These are phyloP conservation scores for Rhodotorula sp. DNA, from an alignment of 1,284 basidiomycete genomes.

Conservation along the genomic window DNA sequence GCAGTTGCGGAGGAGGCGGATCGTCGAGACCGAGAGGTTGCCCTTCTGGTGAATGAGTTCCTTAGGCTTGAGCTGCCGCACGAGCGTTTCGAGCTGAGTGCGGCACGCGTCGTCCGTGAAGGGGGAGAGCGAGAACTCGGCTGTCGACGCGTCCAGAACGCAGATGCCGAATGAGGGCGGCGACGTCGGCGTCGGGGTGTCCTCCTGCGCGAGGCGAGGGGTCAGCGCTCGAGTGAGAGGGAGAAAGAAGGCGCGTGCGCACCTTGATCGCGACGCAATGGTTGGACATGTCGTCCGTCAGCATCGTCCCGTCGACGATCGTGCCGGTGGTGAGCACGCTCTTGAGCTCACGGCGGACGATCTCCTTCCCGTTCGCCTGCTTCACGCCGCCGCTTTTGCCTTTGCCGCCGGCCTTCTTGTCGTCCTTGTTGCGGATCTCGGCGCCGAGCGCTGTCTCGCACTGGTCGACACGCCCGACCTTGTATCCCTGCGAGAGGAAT, in stretches of 20 bases:
- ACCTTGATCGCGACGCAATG: conserved; percentile 91
- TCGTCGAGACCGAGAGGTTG: conserved; percentile 76
- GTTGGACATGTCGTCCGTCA: conserved; percentile 90
- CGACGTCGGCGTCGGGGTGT: conserved; percentile 43
- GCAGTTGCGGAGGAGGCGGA: conserved; percentile 74
- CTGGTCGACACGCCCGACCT: conserved; percentile 90
- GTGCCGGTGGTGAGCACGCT: conserved; percentile 98
- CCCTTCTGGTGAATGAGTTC: conserved; percentile 89
- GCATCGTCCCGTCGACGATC: conserved; percentile 83
- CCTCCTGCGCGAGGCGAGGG: conserved; percentile 53
- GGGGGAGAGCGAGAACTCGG: conserved; percentile 86
- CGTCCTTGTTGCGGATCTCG: conserved; percentile 57
- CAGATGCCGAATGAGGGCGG: conserved; percentile 75
- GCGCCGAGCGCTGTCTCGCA: conserved; percentile 80
- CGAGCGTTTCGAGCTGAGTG: conserved; percentile 89
- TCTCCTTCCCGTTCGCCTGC: conserved; percentile 46
- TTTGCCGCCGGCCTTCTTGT: conserved; percentile 35
- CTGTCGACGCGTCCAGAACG: conserved; percentile 93
- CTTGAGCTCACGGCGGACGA: conserved; percentile 70
- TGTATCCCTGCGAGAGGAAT: conserved; percentile 42
- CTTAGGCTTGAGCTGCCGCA: conserved; percentile 89
- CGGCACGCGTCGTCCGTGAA: conserved; percentile 92
- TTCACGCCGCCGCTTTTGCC: conserved; percentile 29
- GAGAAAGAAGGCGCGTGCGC: background rate
- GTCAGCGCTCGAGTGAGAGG: background rate